A percentile compares a stretch with the other conserved stretches of the same genome.
These are phyloP conservation scores for Cyberlindnera euphorbiiphila DNA, from an alignment of 805 yeast species.

Conservation along the genomic window DNA sequence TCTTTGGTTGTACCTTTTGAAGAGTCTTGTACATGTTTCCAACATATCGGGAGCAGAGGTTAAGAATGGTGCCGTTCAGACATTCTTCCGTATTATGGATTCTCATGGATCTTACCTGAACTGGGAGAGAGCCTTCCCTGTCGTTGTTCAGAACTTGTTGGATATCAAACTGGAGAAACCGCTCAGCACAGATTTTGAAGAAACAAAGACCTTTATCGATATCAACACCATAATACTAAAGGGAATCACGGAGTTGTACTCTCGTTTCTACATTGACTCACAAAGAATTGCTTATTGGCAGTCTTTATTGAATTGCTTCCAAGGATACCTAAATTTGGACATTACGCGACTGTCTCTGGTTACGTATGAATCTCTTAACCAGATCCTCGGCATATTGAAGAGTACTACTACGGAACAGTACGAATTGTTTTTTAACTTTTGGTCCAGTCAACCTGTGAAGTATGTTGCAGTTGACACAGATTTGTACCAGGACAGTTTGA, in stretches of 20 bases:
- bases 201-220: constrained; percentile 48
- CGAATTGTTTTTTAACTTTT: constrained; percentile 45
- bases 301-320: constrained; percentile 47
- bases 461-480: constrained; percentile 38
- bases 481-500: constrained; percentile 56
- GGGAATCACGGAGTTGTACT: constrained; percentile 63
- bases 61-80: constrained; percentile 84
- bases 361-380: constrained; percentile 51
- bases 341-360: constrained; percentile 52
- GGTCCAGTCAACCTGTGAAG: constrained; percentile 42
- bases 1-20: constrained; percentile 62
- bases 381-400: constrained; percentile 38
- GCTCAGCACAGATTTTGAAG: constrained; percentile 26
- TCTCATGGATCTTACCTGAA: constrained; percentile 58
- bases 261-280: constrained; percentile 44
- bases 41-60: constrained; percentile 71
- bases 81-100: constrained; percentile 77
- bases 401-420: constrained; percentile 32
- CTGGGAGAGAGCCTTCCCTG: constrained; percentile 66
- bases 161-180: constrained; percentile 14
- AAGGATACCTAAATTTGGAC: constrained; percentile 36
- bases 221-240: constrained; percentile 56
- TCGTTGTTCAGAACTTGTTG: constrained; percentile 58
- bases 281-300: constrained; percentile 46
- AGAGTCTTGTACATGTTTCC: constrained; percentile 59